Evolutionary conservation across 2,329 filamentous ascomycete species (phyloP).

Genomic region (Elsinoe fawcettii): DNA sequence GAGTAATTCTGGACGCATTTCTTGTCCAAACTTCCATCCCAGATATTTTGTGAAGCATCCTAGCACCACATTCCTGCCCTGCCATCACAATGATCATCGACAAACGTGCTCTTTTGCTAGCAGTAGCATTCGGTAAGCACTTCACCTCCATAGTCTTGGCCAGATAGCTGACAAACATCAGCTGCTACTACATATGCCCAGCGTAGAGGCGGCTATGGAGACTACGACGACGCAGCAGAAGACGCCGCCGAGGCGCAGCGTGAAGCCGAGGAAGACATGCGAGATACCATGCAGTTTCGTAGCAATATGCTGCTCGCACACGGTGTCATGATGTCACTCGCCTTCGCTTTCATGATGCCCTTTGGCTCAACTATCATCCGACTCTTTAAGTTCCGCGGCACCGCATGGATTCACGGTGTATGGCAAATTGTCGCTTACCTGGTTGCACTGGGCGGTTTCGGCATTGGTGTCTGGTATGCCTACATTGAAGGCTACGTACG

Average conservation of each 20-base stretch:
- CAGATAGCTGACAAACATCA: not conserved
- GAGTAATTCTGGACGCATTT: not conserved
- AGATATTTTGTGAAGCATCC: not conserved
- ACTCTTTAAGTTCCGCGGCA: conserved; percentile 26
- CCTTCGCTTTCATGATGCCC: conserved; percentile 31
- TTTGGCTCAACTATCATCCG: conserved; percentile 31
- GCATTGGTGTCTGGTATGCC: conserved; percentile 36
- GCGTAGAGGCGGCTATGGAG: not conserved
- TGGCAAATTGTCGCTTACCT: conserved; percentile 32
- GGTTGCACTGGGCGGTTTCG: conserved; percentile 31
- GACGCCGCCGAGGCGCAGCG: not conserved
- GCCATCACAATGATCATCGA: not conserved
- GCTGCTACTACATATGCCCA: conserved; percentile 7
- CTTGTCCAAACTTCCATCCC: not conserved
- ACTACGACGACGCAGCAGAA: not conserved
- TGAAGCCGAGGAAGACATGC: not conserved
- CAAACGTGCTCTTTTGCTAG: not conserved
- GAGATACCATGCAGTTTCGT: not conserved
- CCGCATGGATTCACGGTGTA: conserved; percentile 34
- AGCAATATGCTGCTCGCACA: conserved; percentile 20
- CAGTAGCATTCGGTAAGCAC: not conserved
- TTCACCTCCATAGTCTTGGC: not conserved
- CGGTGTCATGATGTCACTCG: conserved; percentile 27
- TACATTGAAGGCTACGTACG: conserved; percentile 32
- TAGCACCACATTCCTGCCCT: not conserved